These are phyloP conservation scores for Alternaria sp. DNA, from an alignment of 2,329 filamentous ascomycete genomes.

Conservation along the genomic window DNA sequence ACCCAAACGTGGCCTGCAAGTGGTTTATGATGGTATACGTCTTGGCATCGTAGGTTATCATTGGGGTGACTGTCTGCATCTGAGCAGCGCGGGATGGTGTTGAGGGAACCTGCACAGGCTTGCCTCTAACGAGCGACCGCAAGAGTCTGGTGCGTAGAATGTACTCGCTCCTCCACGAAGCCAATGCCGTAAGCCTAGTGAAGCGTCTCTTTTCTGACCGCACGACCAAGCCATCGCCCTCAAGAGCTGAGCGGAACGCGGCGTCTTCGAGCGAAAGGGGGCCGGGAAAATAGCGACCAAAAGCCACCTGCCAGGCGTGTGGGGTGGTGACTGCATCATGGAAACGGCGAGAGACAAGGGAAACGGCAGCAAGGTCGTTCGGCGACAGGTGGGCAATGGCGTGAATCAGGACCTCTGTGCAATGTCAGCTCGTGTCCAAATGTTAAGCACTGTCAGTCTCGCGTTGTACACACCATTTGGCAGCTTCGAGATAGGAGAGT, in stretches of 20 bases:
- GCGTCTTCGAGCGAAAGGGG: slow-evolving; percentile 64
- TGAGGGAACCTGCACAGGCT: slow-evolving; percentile 68
- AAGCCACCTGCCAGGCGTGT: slow-evolving; percentile 93
- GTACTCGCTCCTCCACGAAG: slow-evolving; percentile 98
- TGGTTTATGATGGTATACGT: slow-evolving; percentile 81
- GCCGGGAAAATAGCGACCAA: slow-evolving; percentile 88
- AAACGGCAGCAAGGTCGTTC: slow-evolving; percentile 80
- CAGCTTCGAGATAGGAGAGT: slow-evolving; percentile 66
- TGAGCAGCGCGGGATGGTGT: slow-evolving; percentile 63
- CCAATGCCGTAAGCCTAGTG: slow-evolving; percentile 78
- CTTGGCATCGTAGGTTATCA: slow-evolving; percentile 86
- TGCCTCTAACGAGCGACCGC: slow-evolving; percentile 82
- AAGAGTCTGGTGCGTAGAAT: slow-evolving; percentile 85
- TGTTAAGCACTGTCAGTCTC: not conserved
- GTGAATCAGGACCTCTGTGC: slow-evolving; percentile 87
- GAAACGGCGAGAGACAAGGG: slow-evolving; percentile 87
- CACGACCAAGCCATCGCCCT: slow-evolving; percentile 55
- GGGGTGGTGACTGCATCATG: slow-evolving; percentile 87
- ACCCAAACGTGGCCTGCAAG: slow-evolving; percentile 79
- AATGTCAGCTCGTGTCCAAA: slow-evolving; percentile 21
- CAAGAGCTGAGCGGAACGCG: slow-evolving; percentile 56
- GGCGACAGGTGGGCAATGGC: slow-evolving; percentile 90
- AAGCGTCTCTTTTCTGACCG: slow-evolving; percentile 82
- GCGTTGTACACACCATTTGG: slow-evolving; percentile 76
- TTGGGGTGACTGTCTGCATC: slow-evolving; percentile 73